Evolutionary conservation across 495 filamentous ascomycete species (phyloP), one percentile per base, ranked within the genome.

Genomic region (Cercophora newfieldiana): DNA sequence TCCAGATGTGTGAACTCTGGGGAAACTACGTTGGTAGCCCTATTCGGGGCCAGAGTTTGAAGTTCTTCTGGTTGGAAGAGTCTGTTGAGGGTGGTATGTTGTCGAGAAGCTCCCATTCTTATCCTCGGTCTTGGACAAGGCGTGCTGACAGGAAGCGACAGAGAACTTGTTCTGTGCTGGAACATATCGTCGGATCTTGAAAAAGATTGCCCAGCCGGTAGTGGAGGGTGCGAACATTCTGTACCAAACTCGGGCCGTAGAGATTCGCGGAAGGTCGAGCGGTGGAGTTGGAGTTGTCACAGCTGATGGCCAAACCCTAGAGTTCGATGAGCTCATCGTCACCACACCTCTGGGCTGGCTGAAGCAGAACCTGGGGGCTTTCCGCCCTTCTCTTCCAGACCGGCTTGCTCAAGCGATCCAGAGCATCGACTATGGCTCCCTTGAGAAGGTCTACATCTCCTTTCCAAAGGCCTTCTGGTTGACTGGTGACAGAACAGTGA

Each of bases 41-140:
- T 19, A 82, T 97, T 50, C 81, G 85, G 61, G 85, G 75, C 50
- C 95, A 99, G 71, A 96, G 93, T 75, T 72, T 99, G 61, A 95
- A 90, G 73, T 97, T 92, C 78, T 96, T 97, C 70, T 94, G 89
- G 83, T 73, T 99, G n/a, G 95, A 99, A 76, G 93, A 97, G 78
- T 93, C 90, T 65, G 88, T 97, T 70, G 94, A 96, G 71, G 94
- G 93, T 55, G 89, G 91, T 91, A 75, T 74, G 87, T 82, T 19
- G 8, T 44, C 14, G 12, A 0, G 29, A 24, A 18, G 6, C 2
- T 18, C 18, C 24, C 0, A 31, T 28, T 21, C 49, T 33, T 4
- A 14, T 4, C 18, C 10, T 14, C 12, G 37, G 3, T 44, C 10
- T 44, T 44, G 3, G 12, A 2, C 3, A 0, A 3, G 24, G 47